Evolutionary conservation across 106 monocot species (phyloP), one percentile per base, ranked within the genome.

Genomic region (Allium cepa): DNA sequence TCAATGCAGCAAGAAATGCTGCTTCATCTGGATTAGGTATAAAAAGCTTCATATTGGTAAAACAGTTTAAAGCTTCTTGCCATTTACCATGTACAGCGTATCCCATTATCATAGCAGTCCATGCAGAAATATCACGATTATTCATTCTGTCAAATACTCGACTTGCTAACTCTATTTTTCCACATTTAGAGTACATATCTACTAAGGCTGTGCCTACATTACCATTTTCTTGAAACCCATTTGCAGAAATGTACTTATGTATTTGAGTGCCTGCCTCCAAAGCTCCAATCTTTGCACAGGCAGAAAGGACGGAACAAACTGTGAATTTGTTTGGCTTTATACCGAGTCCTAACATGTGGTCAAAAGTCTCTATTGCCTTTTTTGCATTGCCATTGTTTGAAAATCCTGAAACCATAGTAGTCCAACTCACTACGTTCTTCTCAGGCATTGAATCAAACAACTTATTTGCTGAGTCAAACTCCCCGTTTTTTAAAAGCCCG

Each of bases 51-150:
- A 80, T 71, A 15, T 80, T 56, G 46, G 75, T 76, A 15, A 76
- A 80, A 56, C 67, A 80, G 7, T 8, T 71, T 7, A 80, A 50
- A 1, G 80, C 75, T 56, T 80, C 46, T 51, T 53, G 46, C 71
- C 66, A 80, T 10, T 57, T 53, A 5, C 75, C 81, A 60, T 81
- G 81, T 1, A 81, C 53, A 4, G 76, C 81, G 60, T 69, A 71
- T 8, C 79, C 82, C 74, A 74, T 78, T 12, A 83, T 83, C 75
- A 83, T 83, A 0, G 78, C 62, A 9, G 82, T 75, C 78, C 78
- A 83, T 17, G 78, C 59, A 6, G 67, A 62, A 10, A 78, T 17
- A 71, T 83, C 72, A 10, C 63, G 52, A 36, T 62, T 52, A 0
- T 18, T 26, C 82, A 83, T 75, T 36, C 12, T 28, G 68, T 67